These are phyloP conservation scores for Ceratocystis variospora DNA, from an alignment of 2,329 filamentous ascomycete species.

Conservation along the genomic window DNA sequence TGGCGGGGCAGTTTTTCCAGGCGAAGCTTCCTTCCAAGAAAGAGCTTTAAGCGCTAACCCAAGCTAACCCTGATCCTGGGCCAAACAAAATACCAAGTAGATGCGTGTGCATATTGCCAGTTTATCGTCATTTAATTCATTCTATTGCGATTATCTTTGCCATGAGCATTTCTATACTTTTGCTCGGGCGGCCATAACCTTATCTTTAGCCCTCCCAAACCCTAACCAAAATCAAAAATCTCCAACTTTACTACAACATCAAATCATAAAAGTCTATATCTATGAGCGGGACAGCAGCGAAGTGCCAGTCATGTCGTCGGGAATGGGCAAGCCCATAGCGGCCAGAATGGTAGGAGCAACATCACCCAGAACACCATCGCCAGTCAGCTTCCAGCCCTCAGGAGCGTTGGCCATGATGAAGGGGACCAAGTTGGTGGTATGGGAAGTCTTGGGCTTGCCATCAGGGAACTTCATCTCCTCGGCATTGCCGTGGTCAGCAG, in stretches of 20 bases:
- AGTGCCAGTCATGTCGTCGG: conserved; percentile 79
- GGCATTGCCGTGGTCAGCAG: conserved; percentile 91
- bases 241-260: background rate
- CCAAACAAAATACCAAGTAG: background rate
- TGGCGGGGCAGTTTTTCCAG: conserved; percentile 13
- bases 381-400: conserved; percentile 72
- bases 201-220: conserved; percentile 3
- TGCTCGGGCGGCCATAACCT: background rate
- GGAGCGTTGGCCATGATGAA: conserved; percentile 98
- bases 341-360: conserved; percentile 89
- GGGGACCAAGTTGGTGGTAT: conserved; percentile 95
- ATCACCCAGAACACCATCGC: conserved; percentile 84
- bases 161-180: background rate
- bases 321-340: conserved; percentile 80
- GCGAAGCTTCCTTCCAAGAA: background rate
- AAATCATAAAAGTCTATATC: background rate
- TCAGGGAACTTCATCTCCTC: conserved; percentile 98
- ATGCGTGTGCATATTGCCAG: background rate
- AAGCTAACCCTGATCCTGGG: background rate
- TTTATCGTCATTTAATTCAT: conserved; percentile 14
- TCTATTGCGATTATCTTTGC: conserved; percentile 14
- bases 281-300: conserved; percentile 52
- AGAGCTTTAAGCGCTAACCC: background rate
- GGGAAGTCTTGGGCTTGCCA: conserved; percentile 92
- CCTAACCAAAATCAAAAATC: background rate